Base-by-base conservation (phyloP, 78 protist genomes). In the Dictyostelium firmibasis region DNA sequence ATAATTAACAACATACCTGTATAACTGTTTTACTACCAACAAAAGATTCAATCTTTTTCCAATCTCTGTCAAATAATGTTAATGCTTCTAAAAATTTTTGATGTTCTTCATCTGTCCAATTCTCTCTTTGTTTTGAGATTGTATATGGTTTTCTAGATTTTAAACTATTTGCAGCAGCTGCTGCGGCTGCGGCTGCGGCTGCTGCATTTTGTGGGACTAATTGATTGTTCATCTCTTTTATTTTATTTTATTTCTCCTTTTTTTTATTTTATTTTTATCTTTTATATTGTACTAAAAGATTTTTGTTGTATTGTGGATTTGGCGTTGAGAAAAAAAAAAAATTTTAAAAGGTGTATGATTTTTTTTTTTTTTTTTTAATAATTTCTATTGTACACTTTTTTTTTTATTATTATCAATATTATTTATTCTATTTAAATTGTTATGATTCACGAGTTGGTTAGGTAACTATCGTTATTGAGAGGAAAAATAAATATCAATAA, bases 41-140 rank as follows among this genome's bases (percentile, higher is more conserved):
- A 69, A 85, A 96, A n/a, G 64, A 44, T 84, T 92, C 97, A 20
- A 96, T 96, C 62, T 92, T 96, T 76, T 92, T 96, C 97, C 97
- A 96, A 92, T 96, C 97, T 67, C 97, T 92, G n/a, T 86, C 97
- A 67, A 82, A 96, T 82, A 96, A 67, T 33, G 91, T 92, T 13
- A 96, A 50, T 23, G 97, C 97, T 29, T 96, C 96, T 62, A 96
- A 67, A 53, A 96, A 96, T 79, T 96, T 96, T 36, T 33, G 43
- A 11, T 96, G 97, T 38, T 96, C 97, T 7, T 92, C 95, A 20
- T 96, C 97, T 13, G 96, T 91, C 97, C 97, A 96, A 50, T 92
- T 89, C 44, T 96, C 97, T 76, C 97, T 82, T 70, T 92, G 97
- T 84, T 96, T 96, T 67, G 87, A 77, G 35, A 96, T 83, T 10